Base-by-base conservation (phyloP, 2,329 filamentous ascomycete species). In the Nemania bipapillata region DNA sequence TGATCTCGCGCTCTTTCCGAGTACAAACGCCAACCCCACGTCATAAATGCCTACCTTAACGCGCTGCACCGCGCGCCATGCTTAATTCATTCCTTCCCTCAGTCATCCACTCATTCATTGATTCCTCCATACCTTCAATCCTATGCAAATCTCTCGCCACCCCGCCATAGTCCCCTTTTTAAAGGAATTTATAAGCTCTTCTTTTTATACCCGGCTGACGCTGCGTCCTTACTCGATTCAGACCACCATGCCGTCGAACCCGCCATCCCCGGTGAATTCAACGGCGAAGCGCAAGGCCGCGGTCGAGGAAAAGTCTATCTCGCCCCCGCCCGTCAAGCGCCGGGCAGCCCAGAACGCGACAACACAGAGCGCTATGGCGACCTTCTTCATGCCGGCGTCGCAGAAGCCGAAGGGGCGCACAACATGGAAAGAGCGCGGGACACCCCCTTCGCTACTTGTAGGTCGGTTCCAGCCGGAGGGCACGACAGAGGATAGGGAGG, bases 301-400 rank as follows among this genome's bases (percentile, higher is more conserved):
- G 22, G 42, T 47, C 37, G 82, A 45, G 17, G 40, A 83, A 45
- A 79, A 78, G 30, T 74, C 83, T 22, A 81, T 88, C 64, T 88
- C 86, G 45, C 86, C 86, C 12, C 86, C 86, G 11, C 83, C 83
- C 0, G 30, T 84, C 67, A 88, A 87, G 74, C 83, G 86, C 42
- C 86, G 84, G 69, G 73, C 84, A 12, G 47, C 84, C 9, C 84
- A 86, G 72, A 85, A 83, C 73, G 80, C 78, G 45, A 86, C 85
- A 57, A 86, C 86, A 52, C 86, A 89, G 78, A 88, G 81, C 68
- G 89, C 91, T 1, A 89, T 97, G 1, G 87, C 92, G 22, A 93
- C 87, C 62, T 98, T 98, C 83, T 98, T 98, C 81, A 97, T 90
- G 0, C 94, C 94, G 0, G 78, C 86, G 0, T 97, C 94, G 0